Base-by-base conservation (phyloP, 345 rosid genomes). In the Cardamine occulta region DNA sequence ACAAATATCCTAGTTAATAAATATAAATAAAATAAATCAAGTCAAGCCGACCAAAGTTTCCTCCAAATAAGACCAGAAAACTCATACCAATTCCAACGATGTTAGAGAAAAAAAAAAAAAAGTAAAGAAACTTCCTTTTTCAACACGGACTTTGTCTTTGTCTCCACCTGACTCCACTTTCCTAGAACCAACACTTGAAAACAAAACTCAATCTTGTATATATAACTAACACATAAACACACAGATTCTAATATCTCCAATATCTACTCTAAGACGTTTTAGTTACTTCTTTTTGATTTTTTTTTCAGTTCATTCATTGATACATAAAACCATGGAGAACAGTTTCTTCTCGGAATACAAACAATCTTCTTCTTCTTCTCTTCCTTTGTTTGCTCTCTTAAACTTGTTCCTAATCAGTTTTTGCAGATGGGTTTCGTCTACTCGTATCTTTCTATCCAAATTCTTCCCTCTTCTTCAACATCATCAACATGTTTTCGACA, bases 381-480 rank as follows among this genome's bases (percentile, higher is more conserved):
- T 66, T 9, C 61, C 62, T 14, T 39, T 75, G 42, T 63, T 80
- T n/a, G 58, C 28, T 23, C 15, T 83, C 8, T 54, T 86, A 61
- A 61, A 65, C n/a, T 9, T 76, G 31, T 4, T 79, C 57, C 65
- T 69, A 9, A 23, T 62, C 11, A 44, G 61, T 58, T 88, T 52
- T 62, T 26, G 73, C 65, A 68, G 66, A 61, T 72, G 69, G 78
- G 76, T 78, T 49, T 21, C 32, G 0, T 40, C 68, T 4, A 3
- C 83, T 6, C 66, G 66, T 6, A 70, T 55, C 34, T 72, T 73
- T 52, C 54, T 86, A 57, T 84, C 82, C 29, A 80, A 74, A 52
- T 79, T 74, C 63, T 81, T 84, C 55, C 86, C 80, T 69, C 69
- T 37, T 26, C 56, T 70, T 72, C 75, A n/a, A 62, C 74, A 48